Evolutionary conservation across 1,284 basidiomycete species (phyloP).

Genomic region (Ustilago sp.): DNA sequence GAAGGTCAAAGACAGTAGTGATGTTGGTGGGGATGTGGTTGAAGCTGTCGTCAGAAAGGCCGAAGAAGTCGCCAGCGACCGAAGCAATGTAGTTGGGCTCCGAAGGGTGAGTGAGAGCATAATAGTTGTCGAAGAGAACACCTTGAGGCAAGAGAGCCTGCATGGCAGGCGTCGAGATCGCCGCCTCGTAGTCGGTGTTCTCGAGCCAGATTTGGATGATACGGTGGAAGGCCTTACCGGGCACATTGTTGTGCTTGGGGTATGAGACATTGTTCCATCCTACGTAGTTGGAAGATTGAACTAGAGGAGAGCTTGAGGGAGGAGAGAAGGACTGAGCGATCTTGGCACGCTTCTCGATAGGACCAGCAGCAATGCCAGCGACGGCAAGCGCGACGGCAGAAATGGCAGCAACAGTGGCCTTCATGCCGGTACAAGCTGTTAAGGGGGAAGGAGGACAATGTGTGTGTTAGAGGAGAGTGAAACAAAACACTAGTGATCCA

Average conservation of each 20-base stretch:
- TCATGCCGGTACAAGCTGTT: slow-evolving; percentile 9
- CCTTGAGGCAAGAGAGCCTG: slow-evolving; percentile 71
- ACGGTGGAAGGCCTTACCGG: slow-evolving; percentile 74
- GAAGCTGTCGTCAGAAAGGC: slow-evolving; percentile 73
- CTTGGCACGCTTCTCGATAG: slow-evolving; percentile 45
- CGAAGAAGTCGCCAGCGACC: slow-evolving; percentile 76
- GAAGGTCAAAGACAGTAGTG: slow-evolving; percentile 76
- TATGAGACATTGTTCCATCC: slow-evolving; percentile 72
- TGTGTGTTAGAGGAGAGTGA: too few species aligned
- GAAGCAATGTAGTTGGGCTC: slow-evolving; percentile 74
- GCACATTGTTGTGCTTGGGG: slow-evolving; percentile 69
- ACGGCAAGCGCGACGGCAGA: slow-evolving; percentile 77
- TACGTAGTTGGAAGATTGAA: slow-evolving; percentile 70
- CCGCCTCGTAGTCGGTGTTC: slow-evolving; percentile 74
- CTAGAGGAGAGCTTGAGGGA: slow-evolving; percentile 70
- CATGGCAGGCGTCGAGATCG: slow-evolving; percentile 71
- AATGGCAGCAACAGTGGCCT: slow-evolving; percentile 85
- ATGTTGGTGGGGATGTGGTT: slow-evolving; percentile 71
- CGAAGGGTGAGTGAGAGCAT: slow-evolving; percentile 74
- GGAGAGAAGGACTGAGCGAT: slow-evolving; percentile 71
- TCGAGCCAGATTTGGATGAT: slow-evolving; percentile 75
- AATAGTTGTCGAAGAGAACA: slow-evolving; percentile 74
- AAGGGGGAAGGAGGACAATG: not conserved
- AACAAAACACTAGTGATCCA: not conserved
- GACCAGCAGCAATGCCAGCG: slow-evolving; percentile 24